Evolutionary conservation across 1,284 basidiomycete genomes (phyloP).

Genomic region (Thecaphora thlaspeos): DNA sequence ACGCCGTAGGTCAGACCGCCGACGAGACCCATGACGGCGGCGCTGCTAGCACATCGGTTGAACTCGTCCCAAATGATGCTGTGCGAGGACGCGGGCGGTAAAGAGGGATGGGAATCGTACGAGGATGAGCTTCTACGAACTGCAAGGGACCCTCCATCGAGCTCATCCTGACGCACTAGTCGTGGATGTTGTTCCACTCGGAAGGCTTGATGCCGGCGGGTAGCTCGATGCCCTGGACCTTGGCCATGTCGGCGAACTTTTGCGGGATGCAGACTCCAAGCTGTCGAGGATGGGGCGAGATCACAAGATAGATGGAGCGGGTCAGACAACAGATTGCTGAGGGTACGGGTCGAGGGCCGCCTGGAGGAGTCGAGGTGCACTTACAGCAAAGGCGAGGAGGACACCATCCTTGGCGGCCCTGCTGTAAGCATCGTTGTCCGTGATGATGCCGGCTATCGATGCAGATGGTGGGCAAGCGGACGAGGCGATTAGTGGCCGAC

Average conservation of each 20-base stretch:
- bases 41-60: conserved; percentile 23
- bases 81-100: not conserved
- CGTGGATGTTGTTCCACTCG: conserved; percentile 50
- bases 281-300: not conserved
- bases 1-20: conserved; percentile 27
- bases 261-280: conserved; percentile 23
- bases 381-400: conserved; percentile 38
- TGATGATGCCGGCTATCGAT: conserved; percentile 14
- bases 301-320: conserved; percentile 1
- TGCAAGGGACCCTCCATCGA: too few relatives aligned
- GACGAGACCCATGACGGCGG: conserved; percentile 28
- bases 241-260: conserved; percentile 34
- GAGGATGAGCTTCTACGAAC: too few relatives aligned
- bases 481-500: not conserved
- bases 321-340: not conserved
- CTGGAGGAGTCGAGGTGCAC: too few relatives aligned
- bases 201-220: conserved; percentile 35
- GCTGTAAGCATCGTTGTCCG: conserved; percentile 30
- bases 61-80: conserved; percentile 46
- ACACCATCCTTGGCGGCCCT: conserved; percentile 43
- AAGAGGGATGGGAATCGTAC: not conserved
- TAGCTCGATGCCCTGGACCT: conserved; percentile 17
- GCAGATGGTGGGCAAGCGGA: not conserved
- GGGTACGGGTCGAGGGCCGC: not conserved
- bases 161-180: conserved; percentile 16